These are phyloP conservation scores for Dothistroma pini DNA, from an alignment of 2,329 filamentous ascomycete species.

Conservation along the genomic window DNA sequence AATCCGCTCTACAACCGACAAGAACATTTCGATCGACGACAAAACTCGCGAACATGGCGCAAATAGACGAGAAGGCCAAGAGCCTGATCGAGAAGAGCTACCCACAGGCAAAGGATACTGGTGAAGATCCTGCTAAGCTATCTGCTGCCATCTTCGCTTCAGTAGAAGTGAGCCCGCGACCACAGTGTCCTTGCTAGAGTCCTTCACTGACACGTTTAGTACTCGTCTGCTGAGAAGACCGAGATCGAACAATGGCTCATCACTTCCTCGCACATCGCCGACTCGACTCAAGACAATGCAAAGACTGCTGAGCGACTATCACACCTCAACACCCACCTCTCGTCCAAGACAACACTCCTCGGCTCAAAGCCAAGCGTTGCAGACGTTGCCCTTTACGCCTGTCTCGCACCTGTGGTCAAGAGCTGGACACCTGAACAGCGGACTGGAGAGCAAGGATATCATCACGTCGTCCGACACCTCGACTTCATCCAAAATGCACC, in stretches of 20 bases:
- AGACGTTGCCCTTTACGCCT: constrained; percentile 78
- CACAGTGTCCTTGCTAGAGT: background rate
- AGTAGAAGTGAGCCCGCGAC: constrained; percentile 29
- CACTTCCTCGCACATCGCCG: constrained; percentile 67
- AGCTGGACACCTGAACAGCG: constrained; percentile 80
- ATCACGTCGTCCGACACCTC: constrained; percentile 84
- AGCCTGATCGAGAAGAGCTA: constrained; percentile 35
- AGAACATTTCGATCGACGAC: constrained; percentile 8
- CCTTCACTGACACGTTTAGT: constrained; percentile 40
- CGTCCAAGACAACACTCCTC: constrained; percentile 82
- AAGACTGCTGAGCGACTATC: constrained; percentile 64
- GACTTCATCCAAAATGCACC: constrained; percentile 93
- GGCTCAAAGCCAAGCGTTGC: constrained; percentile 86
- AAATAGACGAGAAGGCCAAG: constrained; percentile 33
- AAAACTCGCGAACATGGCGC: constrained; percentile 29
- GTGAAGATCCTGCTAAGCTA: constrained; percentile 34
- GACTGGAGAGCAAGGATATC: constrained; percentile 83
- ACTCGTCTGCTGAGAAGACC: constrained; percentile 73
- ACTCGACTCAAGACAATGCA: constrained; percentile 54
- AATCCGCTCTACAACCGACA: background rate
- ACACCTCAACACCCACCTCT: constrained; percentile 80
- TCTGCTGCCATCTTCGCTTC: constrained; percentile 34
- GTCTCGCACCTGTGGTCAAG: constrained; percentile 71
- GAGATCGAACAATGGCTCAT: constrained; percentile 89
- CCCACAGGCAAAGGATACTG: constrained; percentile 31